Evolutionary conservation across 345 rosid genomes (phyloP), one percentile per base, ranked within the genome.

Genomic region (Hevea brasiliensis): DNA sequence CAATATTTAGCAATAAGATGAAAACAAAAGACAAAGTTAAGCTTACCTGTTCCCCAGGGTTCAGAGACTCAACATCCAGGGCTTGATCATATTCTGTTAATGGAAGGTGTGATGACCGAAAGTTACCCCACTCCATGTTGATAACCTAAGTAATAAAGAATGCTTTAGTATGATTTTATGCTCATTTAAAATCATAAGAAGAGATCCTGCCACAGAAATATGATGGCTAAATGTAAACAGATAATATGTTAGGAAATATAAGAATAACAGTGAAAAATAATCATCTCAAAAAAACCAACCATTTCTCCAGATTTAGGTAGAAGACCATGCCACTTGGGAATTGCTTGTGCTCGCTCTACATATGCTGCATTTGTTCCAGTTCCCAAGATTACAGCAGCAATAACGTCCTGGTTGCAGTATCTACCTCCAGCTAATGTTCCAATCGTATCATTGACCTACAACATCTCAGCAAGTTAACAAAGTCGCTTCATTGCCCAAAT

Each of bases 41-140:
- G 8, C 37, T 58, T 40, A 91, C 99, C 92, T 96, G 99, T 68
- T 93, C 99, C 66, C 98, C 98, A 0, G 98, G 92, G 75, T 96
- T 91, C 79, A 96, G 84, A 80, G 96, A 89, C 72, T 88, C 99
- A 7, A 72, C 74, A 83, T 96, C 99, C 63, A 96, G 69, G 0
- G 88, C 85, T 23, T 83, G 83, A 81, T 96, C 98, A 71, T 82
- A 91, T 64, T 91, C 92, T 12, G 96, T 87, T 40, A 93, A 66
- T 50, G 98, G 92, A 68, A 96, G 93, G 83, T 93, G 97, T 6
- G 99, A 89, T 50, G 99, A 89, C 74, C 88, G 81, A 79, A 96
- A 93, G 87, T 88, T 90, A 68, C 99, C 98, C 97, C 99, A 96
- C 62, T 96, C 98, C 92, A 85, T 96, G 83, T 95, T 95, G 78